A percentile compares a stretch with the other conserved stretches of the same genome.
phyloP scores from a whole-genome alignment of 352 stramenopile genomes.

The Phytophthora megakarya region DNA sequence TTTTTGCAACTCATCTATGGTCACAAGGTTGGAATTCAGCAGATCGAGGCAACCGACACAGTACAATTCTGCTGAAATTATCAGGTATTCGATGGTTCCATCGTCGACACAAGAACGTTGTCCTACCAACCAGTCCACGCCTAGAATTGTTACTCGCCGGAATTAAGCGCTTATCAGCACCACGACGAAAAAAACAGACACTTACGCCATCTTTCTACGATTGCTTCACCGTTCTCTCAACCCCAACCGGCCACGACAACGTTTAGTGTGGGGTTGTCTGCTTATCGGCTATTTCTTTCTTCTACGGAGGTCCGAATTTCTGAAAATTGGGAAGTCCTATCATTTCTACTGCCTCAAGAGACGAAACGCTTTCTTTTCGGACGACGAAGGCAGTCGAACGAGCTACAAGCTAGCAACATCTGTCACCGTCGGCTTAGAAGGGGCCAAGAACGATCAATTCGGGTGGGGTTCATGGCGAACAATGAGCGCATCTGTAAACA shows the following conservation, averaged over 20 bases:
- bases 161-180: slow-evolving; percentile 1
- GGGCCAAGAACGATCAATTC: slow-evolving; percentile 15
- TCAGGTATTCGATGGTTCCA: slow-evolving; percentile 8
- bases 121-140: neutral
- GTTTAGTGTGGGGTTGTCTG: slow-evolving; percentile 9
- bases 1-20: no score
- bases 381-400: slow-evolving; percentile 3
- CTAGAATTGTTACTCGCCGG: slow-evolving; percentile 5
- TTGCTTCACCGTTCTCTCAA: slow-evolving; percentile 10
- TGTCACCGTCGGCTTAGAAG: slow-evolving; percentile 12
- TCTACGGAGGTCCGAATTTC: slow-evolving; percentile 19
- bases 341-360: slow-evolving; percentile 19
- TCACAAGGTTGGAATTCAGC: neutral
- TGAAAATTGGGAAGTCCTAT: neutral
- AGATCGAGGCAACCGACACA: neutral
- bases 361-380: slow-evolving; percentile 8
- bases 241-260: neutral
- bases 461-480: slow-evolving; percentile 8
- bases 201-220: slow-evolving; percentile 12
- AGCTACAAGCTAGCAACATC: neutral
- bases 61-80: slow-evolving; percentile 5
- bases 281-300: slow-evolving; percentile 22
- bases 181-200: slow-evolving; percentile 11
- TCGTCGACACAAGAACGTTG: neutral
- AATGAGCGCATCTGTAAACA: slow-evolving; percentile 4